Evolutionary conservation across 371 early-diverging fungal species (phyloP).

Genomic region (Apophysomyces variabilis): DNA sequence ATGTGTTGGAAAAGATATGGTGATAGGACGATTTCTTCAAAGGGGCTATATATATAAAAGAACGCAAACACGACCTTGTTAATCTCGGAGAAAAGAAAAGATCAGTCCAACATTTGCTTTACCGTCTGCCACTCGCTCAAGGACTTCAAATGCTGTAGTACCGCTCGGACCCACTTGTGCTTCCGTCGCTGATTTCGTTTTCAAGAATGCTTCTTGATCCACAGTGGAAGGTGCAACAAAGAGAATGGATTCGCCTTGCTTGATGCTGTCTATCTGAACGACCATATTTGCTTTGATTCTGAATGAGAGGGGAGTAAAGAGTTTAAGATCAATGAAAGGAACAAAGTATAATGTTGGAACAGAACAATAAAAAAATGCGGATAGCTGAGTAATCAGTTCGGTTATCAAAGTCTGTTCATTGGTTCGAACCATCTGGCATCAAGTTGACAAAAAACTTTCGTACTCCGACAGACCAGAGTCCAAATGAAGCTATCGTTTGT

Average conservation of each 20-base stretch:
- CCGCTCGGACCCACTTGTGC: conserved; percentile 50
- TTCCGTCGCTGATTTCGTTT: conserved; percentile 31
- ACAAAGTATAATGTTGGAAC: neutral
- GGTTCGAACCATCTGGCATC: neutral
- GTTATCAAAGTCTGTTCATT: neutral
- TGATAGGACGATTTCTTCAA: conserved; percentile 36
- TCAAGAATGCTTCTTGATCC: conserved; percentile 34
- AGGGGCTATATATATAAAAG: conserved; percentile 31
- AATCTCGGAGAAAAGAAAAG: too few relatives aligned
- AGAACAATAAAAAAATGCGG: neutral
- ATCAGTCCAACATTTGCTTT: conserved; percentile 32
- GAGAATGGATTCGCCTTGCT: conserved; percentile 40
- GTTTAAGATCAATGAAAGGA: conserved; percentile 6
- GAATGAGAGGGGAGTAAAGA: neutral
- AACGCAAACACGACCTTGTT: too few relatives aligned
- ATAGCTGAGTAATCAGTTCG: neutral
- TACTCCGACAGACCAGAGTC: neutral
- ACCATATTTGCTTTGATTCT: conserved; percentile 14
- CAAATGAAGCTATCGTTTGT: neutral
- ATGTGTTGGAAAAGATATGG: conserved; percentile 44
- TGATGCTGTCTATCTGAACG: conserved; percentile 31
- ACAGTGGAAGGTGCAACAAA: conserved; percentile 45
- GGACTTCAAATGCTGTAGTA: conserved; percentile 43
- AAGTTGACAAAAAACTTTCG: neutral
- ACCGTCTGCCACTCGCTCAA: conserved; percentile 55